Evolutionary conservation across 2,329 filamentous ascomycete species (phyloP).

Genomic region (Thielaviopsis ethacetica): DNA sequence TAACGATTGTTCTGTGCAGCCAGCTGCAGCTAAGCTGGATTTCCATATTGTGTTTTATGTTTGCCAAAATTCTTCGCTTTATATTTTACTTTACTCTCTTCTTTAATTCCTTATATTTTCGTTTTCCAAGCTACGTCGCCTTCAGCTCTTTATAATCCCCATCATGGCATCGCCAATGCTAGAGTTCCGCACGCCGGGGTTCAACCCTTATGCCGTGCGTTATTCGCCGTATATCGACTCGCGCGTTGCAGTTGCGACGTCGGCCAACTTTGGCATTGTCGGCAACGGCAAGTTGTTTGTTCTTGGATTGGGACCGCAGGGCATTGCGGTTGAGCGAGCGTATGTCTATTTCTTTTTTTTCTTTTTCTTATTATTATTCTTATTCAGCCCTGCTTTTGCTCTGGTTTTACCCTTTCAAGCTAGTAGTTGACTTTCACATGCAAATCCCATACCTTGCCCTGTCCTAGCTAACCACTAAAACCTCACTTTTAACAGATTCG

Average conservation of each 20-base stretch:
- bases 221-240: constrained; percentile 98
- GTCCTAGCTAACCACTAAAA: background rate
- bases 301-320: constrained; percentile 64
- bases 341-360: constrained; percentile 22
- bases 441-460: too few relatives aligned
- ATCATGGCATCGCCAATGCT: constrained; percentile 52
- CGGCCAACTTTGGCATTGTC: constrained; percentile 94
- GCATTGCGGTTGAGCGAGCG: constrained; percentile 66
- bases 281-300: constrained; percentile 86
- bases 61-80: too few relatives aligned
- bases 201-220: constrained; percentile 91
- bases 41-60: too few relatives aligned
- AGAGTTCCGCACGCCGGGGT: constrained; percentile 84
- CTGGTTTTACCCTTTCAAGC: background rate
- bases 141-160: background rate
- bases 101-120: background rate
- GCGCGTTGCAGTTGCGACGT: constrained; percentile 72
- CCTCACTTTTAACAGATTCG: constrained; percentile 43
- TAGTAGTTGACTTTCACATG: background rate
- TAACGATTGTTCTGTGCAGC: too few relatives aligned
- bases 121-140: background rate
- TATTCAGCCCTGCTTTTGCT: background rate
- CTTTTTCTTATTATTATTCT: background rate
- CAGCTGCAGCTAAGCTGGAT: too few relatives aligned
- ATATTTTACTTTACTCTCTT: background rate